Base-by-base conservation (phyloP, 2,329 filamentous ascomycete genomes). In the Arthrobotrys megalospora region DNA sequence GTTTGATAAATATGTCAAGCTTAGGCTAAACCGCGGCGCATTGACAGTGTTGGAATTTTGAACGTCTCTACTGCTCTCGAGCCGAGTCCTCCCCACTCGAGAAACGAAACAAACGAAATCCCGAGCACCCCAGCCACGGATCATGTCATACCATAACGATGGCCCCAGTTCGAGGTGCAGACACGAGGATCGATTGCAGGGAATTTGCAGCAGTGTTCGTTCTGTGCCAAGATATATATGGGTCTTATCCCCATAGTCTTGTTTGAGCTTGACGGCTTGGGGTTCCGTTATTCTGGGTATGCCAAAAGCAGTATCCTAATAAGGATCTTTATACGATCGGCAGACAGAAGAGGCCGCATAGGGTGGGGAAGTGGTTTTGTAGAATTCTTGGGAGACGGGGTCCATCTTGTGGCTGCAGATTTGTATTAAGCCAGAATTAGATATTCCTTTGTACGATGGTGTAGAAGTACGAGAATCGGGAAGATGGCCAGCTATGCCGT, bases 221-320 rank as follows among this genome's bases (percentile, higher is more conserved):
- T 32, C 21, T 28, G 28, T 34, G 67, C 67, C 67, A 71, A 71
- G 66, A 52, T 48, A 28, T 32, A 62, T 24, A 24, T 38, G 50
- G 28, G 60, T 21, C 43, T 19, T 21, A 38, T 52, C 14, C 63
- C 14, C 47, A 21, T 36, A 12, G 11, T 38, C 45, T 48, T 50
- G 47, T 66, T 19, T 60, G 19, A 41, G 11, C 28, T 71, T 52
- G 55, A 63, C 67, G 67, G 67, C 67, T 71, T 71, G 55, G 67
- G 38, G 28, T 71, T 34, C 67, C 67, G 55, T 50, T 48, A n/a
- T 48, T 45, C 21, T 68, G 65, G 50, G 45, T 53, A 14, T 24
- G 6, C 45, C 28, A 47, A 50, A 48, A 50, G 21, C 0, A 12
- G 45, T 34, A 64, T 60, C 24, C 19, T 43, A 10, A 60, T 43